phyloP scores from a whole-genome alignment of 768 basidiomycete species.

The Mycena vulgaris region DNA sequence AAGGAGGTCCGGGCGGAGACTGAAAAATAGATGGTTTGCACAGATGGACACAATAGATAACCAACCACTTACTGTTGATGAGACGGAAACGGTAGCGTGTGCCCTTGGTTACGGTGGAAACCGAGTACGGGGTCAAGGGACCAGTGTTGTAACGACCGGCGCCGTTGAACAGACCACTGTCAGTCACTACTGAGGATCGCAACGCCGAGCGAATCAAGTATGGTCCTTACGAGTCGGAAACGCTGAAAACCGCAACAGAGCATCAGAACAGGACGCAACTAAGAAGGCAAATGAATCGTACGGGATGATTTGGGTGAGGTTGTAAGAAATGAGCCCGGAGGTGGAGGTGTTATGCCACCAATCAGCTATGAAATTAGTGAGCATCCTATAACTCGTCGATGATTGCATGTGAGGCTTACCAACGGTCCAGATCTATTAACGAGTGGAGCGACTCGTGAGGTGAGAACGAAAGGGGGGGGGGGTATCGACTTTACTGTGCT shows the following conservation, averaged over 20 bases:
- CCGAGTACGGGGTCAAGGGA: constrained; percentile 46
- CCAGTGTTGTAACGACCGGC: constrained; percentile 52
- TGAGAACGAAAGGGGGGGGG: too few species aligned
- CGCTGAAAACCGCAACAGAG: background rate
- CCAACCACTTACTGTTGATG: constrained; percentile 40
- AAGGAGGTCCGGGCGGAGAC: constrained; percentile 53
- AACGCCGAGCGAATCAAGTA: background rate
- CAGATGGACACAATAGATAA: background rate
- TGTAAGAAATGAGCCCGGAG: background rate
- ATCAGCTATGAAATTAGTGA: too few species aligned
- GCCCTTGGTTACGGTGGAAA: constrained; percentile 47
- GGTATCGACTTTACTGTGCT: constrained; percentile 54
- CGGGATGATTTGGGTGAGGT: background rate
- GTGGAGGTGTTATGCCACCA: constrained; percentile 33
- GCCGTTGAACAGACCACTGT: constrained; percentile 59
- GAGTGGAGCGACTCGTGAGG: too few species aligned
- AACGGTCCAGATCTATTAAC: too few species aligned
- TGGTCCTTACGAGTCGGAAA: background rate
- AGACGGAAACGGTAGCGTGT: constrained; percentile 60
- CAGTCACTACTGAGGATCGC: background rate
- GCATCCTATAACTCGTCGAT: too few species aligned
- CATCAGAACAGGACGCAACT: constrained; percentile 18
- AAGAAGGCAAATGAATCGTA: background rate
- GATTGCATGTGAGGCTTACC: too few species aligned
- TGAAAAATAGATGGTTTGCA: too few species aligned